Conservation (phyloP, 345 rosid species). For the Odontarrhena argentea region DNA sequence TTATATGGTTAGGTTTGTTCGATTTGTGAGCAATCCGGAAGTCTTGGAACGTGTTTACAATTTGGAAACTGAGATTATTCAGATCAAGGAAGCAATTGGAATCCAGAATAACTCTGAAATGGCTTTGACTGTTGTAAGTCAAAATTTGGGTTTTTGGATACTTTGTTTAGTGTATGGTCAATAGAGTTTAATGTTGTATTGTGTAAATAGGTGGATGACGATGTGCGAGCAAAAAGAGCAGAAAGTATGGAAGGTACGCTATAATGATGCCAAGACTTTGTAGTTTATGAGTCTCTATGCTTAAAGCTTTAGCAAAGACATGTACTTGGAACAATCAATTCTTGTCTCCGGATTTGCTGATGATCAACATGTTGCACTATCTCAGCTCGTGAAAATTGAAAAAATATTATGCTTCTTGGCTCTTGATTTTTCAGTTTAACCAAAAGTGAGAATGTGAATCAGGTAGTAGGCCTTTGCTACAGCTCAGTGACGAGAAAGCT, state of each 20-base stretch:
- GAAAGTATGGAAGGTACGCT: conserved; percentile 66
- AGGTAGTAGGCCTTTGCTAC: conserved; percentile 54
- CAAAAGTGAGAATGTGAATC: conserved; percentile 38
- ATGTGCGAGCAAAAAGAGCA: conserved; percentile 48
- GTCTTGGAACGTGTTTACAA: conserved; percentile 75
- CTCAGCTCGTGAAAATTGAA: not conserved
- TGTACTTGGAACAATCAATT: not conserved
- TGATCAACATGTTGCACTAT: not conserved
- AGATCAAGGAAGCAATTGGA: conserved; percentile 86
- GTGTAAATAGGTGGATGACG: conserved; percentile 56
- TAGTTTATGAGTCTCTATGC: conserved; percentile 23
- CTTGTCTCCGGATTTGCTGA: not conserved
- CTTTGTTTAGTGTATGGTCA: conserved; percentile 18
- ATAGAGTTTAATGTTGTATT: conserved; percentile 24
- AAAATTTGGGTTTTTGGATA: conserved; percentile 5
- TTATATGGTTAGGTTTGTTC: conserved; percentile 77
- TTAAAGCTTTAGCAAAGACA: not conserved
- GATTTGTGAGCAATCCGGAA: conserved; percentile 96
- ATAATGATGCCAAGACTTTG: not conserved
- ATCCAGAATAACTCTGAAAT: conserved; percentile 67
- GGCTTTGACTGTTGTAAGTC: conserved; percentile 61
- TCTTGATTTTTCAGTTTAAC: conserved; percentile 25
- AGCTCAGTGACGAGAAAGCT: conserved; percentile 76
- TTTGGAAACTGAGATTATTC: conserved; percentile 88
- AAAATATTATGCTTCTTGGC: conserved; percentile 8